These are phyloP conservation scores for Herpotrichia juniperi DNA, from an alignment of 2,329 filamentous ascomycete genomes.

Conservation along the genomic window DNA sequence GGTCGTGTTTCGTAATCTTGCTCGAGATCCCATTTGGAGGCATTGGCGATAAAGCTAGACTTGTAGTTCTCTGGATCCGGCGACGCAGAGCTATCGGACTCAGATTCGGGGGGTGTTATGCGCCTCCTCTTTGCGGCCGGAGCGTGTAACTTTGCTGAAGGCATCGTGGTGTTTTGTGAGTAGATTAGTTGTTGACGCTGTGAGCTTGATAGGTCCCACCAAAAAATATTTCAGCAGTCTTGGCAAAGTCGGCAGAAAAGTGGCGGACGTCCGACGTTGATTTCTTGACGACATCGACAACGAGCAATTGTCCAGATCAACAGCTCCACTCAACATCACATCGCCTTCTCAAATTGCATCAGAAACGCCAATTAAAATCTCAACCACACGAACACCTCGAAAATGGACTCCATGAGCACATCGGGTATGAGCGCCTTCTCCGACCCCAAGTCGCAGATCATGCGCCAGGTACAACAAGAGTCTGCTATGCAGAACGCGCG, in stretches of 20 bases:
- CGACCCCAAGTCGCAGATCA: conserved; percentile 55
- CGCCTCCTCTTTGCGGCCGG: conserved; percentile 45
- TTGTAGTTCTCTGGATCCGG: conserved; percentile 29
- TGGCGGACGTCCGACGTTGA: neutral
- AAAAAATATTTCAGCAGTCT: conserved; percentile 25
- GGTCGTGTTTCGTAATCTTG: conserved; percentile 85
- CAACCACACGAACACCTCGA: neutral
- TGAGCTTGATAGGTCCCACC: neutral
- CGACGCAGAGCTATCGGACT: conserved; percentile 24
- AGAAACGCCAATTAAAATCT: neutral
- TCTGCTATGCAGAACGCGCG: conserved; percentile 58
- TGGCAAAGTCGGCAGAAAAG: conserved; percentile 19
- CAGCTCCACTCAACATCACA: neutral
- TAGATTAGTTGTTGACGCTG: conserved; percentile 7
- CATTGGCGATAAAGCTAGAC: conserved; percentile 71
- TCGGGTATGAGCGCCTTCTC: conserved; percentile 32
- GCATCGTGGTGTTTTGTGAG: conserved; percentile 2
- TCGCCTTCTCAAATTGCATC: neutral
- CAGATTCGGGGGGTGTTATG: conserved; percentile 40
- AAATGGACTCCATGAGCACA: conserved; percentile 41
- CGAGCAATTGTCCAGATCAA: neutral
- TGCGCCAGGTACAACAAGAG: conserved; percentile 61
- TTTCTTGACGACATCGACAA: neutral
- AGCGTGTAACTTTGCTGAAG: conserved; percentile 36
- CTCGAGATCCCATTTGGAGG: conserved; percentile 87